A percentile compares a stretch with the other conserved stretches of the same genome.
Conservation (phyloP, 208 protist genomes). For the Wallacemonas sp. region DNA sequence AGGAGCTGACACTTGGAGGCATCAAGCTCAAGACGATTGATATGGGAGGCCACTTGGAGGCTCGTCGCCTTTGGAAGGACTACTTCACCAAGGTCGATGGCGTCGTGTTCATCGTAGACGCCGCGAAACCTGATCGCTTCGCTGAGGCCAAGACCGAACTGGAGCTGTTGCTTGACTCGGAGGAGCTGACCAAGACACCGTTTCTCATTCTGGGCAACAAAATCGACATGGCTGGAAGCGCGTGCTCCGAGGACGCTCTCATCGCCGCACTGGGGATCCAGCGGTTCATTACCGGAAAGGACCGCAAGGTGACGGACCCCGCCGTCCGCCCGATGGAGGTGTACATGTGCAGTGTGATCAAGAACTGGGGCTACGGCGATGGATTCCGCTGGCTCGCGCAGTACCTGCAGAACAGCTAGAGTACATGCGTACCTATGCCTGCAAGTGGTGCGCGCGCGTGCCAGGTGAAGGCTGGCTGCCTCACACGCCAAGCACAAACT, state of each 20-base stretch:
- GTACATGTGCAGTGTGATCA: slow-evolving; percentile 99
- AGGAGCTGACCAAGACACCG: slow-evolving; percentile 95
- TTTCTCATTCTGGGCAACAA: slow-evolving; percentile 99
- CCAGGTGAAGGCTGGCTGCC: no score
- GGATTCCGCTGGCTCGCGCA: slow-evolving; percentile 96
- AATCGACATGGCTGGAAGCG: slow-evolving; percentile 95
- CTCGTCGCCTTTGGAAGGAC: slow-evolving; percentile 97
- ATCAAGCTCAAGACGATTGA: slow-evolving; percentile 99
- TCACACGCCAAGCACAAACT: no score
- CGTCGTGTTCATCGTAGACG: slow-evolving; percentile 99
- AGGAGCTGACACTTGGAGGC: slow-evolving; percentile 98
- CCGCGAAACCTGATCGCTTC: slow-evolving; percentile 95
- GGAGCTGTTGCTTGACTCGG: slow-evolving; percentile 94
- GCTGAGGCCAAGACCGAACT: slow-evolving; percentile 96
- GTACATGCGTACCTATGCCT: no score
- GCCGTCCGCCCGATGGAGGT: slow-evolving; percentile 97
- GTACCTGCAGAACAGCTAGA: slow-evolving; percentile 87
- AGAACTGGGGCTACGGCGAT: slow-evolving; percentile 98
- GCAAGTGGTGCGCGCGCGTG: no score
- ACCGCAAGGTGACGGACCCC: slow-evolving; percentile 81
- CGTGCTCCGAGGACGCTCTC: slow-evolving; percentile 96
- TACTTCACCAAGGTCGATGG: slow-evolving; percentile 99
- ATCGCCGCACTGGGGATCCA: slow-evolving; percentile 90
- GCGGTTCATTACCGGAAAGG: slow-evolving; percentile 94
- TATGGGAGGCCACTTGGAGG: slow-evolving; percentile 98